phyloP scores from a whole-genome alignment of 371 early-diverging fungal species.

The Antonospora locustae region DNA sequence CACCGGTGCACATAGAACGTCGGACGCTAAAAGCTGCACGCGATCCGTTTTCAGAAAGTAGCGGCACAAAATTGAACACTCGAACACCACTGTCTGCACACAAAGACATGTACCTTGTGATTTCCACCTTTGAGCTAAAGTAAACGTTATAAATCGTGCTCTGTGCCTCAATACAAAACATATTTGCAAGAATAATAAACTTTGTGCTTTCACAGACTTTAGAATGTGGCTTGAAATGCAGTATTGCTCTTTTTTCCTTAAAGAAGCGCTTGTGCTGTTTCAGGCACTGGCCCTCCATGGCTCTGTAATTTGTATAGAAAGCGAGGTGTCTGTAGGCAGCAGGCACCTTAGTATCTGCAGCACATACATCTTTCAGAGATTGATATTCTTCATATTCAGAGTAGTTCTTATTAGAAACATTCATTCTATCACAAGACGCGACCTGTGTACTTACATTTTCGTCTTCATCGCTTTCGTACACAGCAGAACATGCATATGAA shows the following conservation, averaged over 20 bases:
- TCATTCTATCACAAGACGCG: slow-evolving; percentile 7
- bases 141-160: slow-evolving; percentile 32
- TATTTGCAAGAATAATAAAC: slow-evolving; percentile 25
- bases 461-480: slow-evolving; percentile 8
- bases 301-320: slow-evolving; percentile 34
- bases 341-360: slow-evolving; percentile 28
- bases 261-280: slow-evolving; percentile 9
- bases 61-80: slow-evolving; percentile 15
- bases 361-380: slow-evolving; percentile 34
- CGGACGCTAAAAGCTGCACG: slow-evolving; percentile 37
- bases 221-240: slow-evolving; percentile 24
- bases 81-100: slow-evolving; percentile 35
- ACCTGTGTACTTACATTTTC: neutral
- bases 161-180: slow-evolving; percentile 32
- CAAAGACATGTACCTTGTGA: slow-evolving; percentile 6
- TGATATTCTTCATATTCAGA: slow-evolving; percentile 34
- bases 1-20: slow-evolving; percentile 28
- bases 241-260: slow-evolving; percentile 13
- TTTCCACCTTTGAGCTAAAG: slow-evolving; percentile 2
- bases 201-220: slow-evolving; percentile 4
- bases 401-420: slow-evolving; percentile 36
- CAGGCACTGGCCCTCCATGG: slow-evolving; percentile 11
- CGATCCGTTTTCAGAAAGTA: slow-evolving; percentile 19
- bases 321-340: slow-evolving; percentile 43
- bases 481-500: slow-evolving; percentile 11